Conservation (phyloP, 163 green algal genomes). For the Volvox carteri region DNA sequence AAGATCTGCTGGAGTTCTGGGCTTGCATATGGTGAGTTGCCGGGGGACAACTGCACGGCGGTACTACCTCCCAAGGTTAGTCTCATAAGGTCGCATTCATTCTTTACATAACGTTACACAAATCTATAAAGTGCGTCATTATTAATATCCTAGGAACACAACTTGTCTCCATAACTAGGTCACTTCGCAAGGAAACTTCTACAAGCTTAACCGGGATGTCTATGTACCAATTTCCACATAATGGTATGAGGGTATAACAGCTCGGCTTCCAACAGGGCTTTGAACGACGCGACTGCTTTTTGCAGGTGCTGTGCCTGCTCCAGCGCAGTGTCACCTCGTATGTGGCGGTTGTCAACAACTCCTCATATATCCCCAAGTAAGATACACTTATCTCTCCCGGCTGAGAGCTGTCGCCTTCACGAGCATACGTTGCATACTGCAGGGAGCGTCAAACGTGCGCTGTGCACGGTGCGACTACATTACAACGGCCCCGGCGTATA, state of each 20-base stretch:
- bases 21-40: too few species aligned
- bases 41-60: too few species aligned
- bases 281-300: background rate
- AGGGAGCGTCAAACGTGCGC: constrained; percentile 89
- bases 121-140: too few species aligned
- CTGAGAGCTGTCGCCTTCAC: background rate
- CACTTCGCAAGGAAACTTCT: constrained; percentile 21
- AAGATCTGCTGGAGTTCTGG: too few species aligned
- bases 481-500: constrained; percentile 76
- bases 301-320: constrained; percentile 30
- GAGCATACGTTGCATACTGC: background rate
- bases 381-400: background rate
- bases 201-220: constrained; percentile 13
- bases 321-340: constrained; percentile 76
- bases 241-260: background rate
- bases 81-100: too few species aligned
- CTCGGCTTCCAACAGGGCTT: background rate
- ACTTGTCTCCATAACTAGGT: too few species aligned
- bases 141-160: too few species aligned
- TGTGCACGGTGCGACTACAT: constrained; percentile 89
- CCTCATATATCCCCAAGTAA: constrained; percentile 83
- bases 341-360: constrained; percentile 85
- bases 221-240: constrained; percentile 25
- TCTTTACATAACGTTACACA: too few species aligned
- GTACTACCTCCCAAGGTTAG: too few species aligned